phyloP scores from a whole-genome alignment of 2,329 filamentous ascomycete genomes.

The Alternaria novae-zelandiae region DNA sequence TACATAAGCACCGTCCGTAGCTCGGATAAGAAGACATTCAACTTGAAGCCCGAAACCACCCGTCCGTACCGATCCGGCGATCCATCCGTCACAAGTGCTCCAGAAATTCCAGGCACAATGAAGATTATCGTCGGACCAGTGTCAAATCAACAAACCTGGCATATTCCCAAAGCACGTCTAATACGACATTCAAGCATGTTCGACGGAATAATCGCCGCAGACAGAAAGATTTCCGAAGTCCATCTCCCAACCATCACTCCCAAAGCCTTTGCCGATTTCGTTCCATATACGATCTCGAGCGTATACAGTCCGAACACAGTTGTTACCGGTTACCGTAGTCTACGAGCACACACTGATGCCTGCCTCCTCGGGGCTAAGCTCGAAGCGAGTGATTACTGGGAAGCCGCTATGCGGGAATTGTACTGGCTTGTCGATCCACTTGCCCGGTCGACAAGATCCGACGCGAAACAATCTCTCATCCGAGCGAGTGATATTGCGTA shows the following conservation, averaged over 20 bases:
- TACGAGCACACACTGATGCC: conserved; percentile 7
- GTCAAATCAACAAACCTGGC: conserved; percentile 12
- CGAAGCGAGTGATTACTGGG: conserved; percentile 5
- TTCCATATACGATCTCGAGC: conserved; percentile 22
- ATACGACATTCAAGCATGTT: conserved; percentile 11
- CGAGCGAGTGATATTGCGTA: conserved; percentile 16
- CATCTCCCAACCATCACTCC: not conserved
- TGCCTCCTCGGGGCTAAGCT: conserved; percentile 19
- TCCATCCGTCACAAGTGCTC: not conserved
- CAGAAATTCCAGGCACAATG: conserved; percentile 1
- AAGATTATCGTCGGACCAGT: conserved; percentile 11
- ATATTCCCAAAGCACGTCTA: conserved; percentile 11
- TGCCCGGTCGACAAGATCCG: not conserved
- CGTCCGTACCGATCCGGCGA: not conserved
- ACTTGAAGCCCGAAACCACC: not conserved
- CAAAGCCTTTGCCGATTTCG: conserved; percentile 22
- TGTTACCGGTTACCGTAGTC: conserved; percentile 10
- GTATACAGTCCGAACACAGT: conserved; percentile 25
- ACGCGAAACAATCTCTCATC: conserved; percentile 1
- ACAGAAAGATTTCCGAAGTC: not conserved
- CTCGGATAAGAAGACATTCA: not conserved
- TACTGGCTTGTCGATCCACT: conserved; percentile 12
- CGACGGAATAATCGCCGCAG: not conserved
- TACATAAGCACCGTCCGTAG: not conserved
- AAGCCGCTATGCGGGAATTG: conserved; percentile 16